Conservation (phyloP, 1,139 yeast species). For the Entelexis sorbosivorans region DNA sequence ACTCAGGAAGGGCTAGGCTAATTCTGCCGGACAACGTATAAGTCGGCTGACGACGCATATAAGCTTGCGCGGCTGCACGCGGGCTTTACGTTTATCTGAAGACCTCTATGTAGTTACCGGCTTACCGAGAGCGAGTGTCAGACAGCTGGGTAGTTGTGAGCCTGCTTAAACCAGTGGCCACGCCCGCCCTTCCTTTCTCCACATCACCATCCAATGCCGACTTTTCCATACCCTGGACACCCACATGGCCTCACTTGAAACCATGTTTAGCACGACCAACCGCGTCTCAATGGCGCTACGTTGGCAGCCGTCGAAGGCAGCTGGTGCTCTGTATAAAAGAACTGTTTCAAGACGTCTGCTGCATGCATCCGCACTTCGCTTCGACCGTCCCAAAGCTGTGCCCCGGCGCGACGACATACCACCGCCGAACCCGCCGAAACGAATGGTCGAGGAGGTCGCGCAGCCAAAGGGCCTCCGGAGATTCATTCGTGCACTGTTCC, state of each 20-base stretch:
- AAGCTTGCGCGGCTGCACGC: no score
- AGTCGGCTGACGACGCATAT: no score
- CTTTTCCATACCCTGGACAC: background rate
- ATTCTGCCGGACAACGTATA: background rate
- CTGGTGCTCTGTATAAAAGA: background rate
- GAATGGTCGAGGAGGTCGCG: conserved; percentile 22
- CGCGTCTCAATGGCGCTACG: background rate
- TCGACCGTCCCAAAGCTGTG: conserved; percentile 7
- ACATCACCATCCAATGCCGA: background rate
- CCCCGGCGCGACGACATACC: conserved; percentile 17
- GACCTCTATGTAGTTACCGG: no score
- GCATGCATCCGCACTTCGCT: background rate
- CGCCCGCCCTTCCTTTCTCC: background rate
- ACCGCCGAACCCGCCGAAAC: conserved; percentile 21
- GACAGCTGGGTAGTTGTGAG: no score
- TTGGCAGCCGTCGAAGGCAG: background rate
- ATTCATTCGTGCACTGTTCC: conserved; percentile 18
- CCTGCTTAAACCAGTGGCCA: no score
- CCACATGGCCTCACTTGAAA: background rate
- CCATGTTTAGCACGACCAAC: background rate
- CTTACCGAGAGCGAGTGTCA: no score
- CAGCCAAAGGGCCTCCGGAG: conserved; percentile 19
- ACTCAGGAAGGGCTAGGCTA: conserved; percentile 1
- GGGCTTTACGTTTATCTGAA: no score
- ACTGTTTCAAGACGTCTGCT: background rate